phyloP scores from a whole-genome alignment of 2,329 filamentous ascomycete genomes.

The Beauveria australis region DNA sequence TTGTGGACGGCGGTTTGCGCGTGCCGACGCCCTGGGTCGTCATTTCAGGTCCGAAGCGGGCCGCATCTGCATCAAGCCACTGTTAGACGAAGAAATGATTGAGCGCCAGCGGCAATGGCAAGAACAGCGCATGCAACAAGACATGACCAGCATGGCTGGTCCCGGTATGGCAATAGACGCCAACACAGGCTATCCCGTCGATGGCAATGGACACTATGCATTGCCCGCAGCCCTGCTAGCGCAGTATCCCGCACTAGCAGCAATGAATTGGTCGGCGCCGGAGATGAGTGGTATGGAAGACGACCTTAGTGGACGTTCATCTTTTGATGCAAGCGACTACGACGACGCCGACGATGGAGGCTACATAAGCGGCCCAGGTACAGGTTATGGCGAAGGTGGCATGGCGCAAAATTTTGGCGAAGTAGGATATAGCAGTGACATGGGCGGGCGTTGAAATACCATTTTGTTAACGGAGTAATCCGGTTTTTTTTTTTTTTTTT shows the following conservation, averaged over 20 bases:
- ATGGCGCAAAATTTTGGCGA: slow-evolving; percentile 48
- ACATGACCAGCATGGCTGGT: slow-evolving; percentile 51
- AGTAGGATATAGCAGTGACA: slow-evolving; percentile 45
- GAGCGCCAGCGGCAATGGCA: slow-evolving; percentile 70
- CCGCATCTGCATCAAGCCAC: slow-evolving; percentile 91
- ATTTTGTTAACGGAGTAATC: not conserved
- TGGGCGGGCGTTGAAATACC: slow-evolving; percentile 26
- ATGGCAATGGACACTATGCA: slow-evolving; percentile 49
- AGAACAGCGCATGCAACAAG: slow-evolving; percentile 62
- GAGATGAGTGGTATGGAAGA: slow-evolving; percentile 65
- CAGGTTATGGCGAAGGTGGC: slow-evolving; percentile 48
- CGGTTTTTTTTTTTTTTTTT: not conserved
- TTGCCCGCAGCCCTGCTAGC: slow-evolving; percentile 83
- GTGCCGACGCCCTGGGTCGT: slow-evolving; percentile 85
- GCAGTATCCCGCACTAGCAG: slow-evolving; percentile 89
- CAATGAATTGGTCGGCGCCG: slow-evolving; percentile 67
- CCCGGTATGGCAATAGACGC: slow-evolving; percentile 50
- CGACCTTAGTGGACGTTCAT: slow-evolving; percentile 69
- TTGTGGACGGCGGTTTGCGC: slow-evolving; percentile 85
- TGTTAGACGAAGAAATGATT: slow-evolving; percentile 86
- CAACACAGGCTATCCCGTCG: slow-evolving; percentile 49
- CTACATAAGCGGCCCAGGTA: slow-evolving; percentile 56
- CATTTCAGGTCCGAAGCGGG: slow-evolving; percentile 96
- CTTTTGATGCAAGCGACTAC: slow-evolving; percentile 74
- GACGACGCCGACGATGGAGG: slow-evolving; percentile 66